Conservation (phyloP, 1,139 yeast genomes). For the Magnusiomyces tetraspermus region DNA sequence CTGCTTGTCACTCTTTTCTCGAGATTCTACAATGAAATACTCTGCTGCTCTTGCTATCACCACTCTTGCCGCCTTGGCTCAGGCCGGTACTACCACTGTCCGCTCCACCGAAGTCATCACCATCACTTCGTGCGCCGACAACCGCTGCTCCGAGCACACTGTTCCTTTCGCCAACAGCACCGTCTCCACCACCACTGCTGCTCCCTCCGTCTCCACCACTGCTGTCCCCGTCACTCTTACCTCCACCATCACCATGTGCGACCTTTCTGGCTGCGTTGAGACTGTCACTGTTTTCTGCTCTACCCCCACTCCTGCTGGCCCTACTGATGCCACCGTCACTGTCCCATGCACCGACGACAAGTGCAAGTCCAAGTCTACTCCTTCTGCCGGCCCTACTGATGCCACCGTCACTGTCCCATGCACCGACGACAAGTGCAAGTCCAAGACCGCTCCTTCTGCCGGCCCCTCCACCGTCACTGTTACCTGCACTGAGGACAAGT, state of each 20-base stretch:
- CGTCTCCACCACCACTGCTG: too few species aligned
- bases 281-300: not conserved
- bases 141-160: constrained; percentile 6
- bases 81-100: too few species aligned
- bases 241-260: constrained; percentile 6
- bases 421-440: not conserved
- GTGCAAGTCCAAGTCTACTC: not conserved
- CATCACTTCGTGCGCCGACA: constrained; percentile 10
- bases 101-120: constrained; percentile 8
- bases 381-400: not conserved
- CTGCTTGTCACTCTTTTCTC: too few species aligned
- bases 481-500: not conserved
- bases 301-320: not conserved
- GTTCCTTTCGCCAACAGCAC: constrained; percentile 1
- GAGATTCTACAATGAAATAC: not conserved
- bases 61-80: constrained; percentile 2
- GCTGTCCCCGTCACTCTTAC: not conserved
- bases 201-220: not conserved
- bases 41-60: not conserved
- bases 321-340: constrained; percentile 3
- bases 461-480: not conserved
- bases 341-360: not conserved
- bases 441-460: constrained; percentile 7
- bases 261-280: constrained; percentile 4
- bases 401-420: constrained; percentile 3